These are phyloP conservation scores for Aspergillus japonicus DNA, from an alignment of 2,329 filamentous ascomycete species.

Conservation along the genomic window DNA sequence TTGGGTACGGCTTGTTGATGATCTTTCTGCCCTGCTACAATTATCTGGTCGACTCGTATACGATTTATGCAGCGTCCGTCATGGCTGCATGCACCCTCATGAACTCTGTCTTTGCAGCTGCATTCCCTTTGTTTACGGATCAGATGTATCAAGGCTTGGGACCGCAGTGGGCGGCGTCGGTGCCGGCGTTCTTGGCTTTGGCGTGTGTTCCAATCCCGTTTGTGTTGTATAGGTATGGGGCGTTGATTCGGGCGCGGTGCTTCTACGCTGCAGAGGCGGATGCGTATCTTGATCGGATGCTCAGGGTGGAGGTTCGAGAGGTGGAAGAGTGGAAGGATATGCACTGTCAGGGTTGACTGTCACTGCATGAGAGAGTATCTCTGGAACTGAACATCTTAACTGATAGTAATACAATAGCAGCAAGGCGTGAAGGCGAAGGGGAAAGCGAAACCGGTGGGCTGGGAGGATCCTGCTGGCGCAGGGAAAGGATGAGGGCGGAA, in stretches of 20 bases:
- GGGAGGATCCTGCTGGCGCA: conserved; percentile 42
- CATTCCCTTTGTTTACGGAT: conserved; percentile 4
- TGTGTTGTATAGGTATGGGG: conserved; percentile 36
- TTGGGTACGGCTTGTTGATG: not conserved
- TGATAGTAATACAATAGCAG: too few species aligned
- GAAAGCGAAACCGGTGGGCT: conserved; percentile 25
- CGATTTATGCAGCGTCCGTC: not conserved
- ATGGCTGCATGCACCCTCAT: not conserved
- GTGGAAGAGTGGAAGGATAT: not conserved
- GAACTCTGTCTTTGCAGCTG: not conserved
- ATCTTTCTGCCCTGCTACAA: not conserved
- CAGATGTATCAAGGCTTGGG: conserved; percentile 22
- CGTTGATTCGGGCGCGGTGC: not conserved
- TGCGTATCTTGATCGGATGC: not conserved
- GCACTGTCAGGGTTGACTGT: not conserved
- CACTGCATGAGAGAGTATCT: too few species aligned
- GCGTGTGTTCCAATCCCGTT: conserved; percentile 41
- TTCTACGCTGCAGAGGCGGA: not conserved
- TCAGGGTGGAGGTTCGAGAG: not conserved
- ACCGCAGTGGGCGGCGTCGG: conserved; percentile 36
- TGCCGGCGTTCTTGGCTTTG: conserved; percentile 38
- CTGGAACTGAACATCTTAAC: too few species aligned
- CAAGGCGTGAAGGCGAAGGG: conserved; percentile 18
- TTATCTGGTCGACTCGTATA: conserved; percentile 5
- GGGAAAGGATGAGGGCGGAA: conserved; percentile 43